These are phyloP conservation scores for Brassica nigra DNA, from an alignment of 345 rosid species.

Conservation along the genomic window DNA sequence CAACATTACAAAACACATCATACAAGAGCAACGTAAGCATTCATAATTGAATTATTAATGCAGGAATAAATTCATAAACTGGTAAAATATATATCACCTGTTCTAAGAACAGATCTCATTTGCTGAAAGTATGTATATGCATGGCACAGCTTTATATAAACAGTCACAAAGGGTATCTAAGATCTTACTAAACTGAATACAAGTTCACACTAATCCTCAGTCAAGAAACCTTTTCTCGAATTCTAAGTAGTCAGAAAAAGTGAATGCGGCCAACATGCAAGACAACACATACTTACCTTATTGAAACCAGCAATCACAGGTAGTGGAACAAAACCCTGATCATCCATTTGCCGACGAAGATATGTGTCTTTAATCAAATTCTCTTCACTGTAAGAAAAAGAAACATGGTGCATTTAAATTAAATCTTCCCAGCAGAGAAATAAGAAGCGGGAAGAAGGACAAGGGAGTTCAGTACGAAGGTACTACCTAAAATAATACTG, in stretches of 20 bases:
- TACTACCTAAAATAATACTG: conserved; percentile 86
- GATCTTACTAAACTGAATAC: background rate
- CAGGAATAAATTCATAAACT: background rate
- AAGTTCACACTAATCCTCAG: background rate
- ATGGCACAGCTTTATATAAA: conserved; percentile 9
- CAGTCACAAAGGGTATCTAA: conserved; percentile 5
- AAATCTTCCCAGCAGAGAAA: conserved; percentile 6
- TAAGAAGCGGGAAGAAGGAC: background rate
- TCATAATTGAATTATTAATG: background rate
- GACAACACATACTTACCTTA: conserved; percentile 51
- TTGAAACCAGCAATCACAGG: conserved; percentile 75
- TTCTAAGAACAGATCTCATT: conserved; percentile 17
- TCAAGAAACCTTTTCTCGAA: background rate
- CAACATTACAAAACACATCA: background rate
- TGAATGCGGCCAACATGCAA: conserved; percentile 11
- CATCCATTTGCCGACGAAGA: conserved; percentile 88
- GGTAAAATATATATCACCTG: background rate
- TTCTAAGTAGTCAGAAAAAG: conserved; percentile 12
- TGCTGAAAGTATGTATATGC: background rate
- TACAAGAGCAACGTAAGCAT: background rate
- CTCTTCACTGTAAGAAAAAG: conserved; percentile 62
- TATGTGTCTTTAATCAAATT: conserved; percentile 74
- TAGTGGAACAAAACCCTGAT: conserved; percentile 81
- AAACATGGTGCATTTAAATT: conserved; percentile 23
- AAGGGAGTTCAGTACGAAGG: conserved; percentile 9